Evolutionary conservation across 1,284 basidiomycete genomes (phyloP).

Genomic region (Mycena citricolor): DNA sequence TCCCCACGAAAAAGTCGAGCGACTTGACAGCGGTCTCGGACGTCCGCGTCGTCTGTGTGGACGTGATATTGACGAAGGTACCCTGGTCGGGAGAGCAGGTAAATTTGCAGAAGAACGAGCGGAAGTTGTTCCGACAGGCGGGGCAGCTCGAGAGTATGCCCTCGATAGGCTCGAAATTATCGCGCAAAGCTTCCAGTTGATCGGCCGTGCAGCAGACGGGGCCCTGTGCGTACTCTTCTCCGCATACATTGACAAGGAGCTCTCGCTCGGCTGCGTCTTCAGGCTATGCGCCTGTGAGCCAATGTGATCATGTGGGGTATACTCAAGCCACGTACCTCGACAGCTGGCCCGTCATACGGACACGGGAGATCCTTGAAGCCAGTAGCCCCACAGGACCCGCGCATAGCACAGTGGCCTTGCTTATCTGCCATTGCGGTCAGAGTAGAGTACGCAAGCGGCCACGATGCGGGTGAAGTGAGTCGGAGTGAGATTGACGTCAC

Average conservation of each 20-base stretch:
- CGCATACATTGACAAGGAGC: constrained; percentile 76
- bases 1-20: constrained; percentile 81
- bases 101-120: constrained; percentile 92
- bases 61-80: constrained; percentile 79
- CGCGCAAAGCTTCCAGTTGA: constrained; percentile 77
- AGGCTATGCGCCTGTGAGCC: too few species aligned
- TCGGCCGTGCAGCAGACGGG: constrained; percentile 82
- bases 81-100: constrained; percentile 93
- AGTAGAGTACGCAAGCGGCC: constrained; percentile 9
- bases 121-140: constrained; percentile 96
- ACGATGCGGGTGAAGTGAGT: too few species aligned
- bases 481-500: too few species aligned
- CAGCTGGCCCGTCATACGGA: constrained; percentile 77
- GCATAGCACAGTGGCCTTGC: constrained; percentile 62
- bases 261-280: constrained; percentile 49
- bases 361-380: constrained; percentile 82
- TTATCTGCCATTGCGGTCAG: constrained; percentile 17
- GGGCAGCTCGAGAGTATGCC: constrained; percentile 88
- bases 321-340: constrained; percentile 61
- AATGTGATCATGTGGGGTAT: too few species aligned
- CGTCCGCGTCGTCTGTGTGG: constrained; percentile 68
- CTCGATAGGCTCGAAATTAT: constrained; percentile 82
- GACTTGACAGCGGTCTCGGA: constrained; percentile 78
- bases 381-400: constrained; percentile 79
- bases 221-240: constrained; percentile 66